These are phyloP conservation scores for Gossypium herbaceum DNA, from an alignment of 345 rosid species.

Conservation along the genomic window DNA sequence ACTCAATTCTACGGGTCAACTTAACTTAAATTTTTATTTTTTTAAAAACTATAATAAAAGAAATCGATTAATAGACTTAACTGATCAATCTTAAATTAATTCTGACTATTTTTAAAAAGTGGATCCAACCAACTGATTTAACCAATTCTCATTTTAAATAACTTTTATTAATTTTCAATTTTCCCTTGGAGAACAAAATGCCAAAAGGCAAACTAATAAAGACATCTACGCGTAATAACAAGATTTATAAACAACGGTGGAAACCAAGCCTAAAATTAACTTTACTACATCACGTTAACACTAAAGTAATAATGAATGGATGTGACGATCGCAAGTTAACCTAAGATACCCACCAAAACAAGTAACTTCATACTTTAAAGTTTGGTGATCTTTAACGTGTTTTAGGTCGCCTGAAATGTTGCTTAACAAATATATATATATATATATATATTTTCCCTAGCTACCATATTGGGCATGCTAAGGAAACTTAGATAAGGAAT, in stretches of 20 bases:
- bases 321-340: not conserved
- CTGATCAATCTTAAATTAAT: too few relatives aligned
- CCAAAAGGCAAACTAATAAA: not conserved
- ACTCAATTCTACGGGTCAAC: too few relatives aligned
- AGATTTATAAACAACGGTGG: not conserved
- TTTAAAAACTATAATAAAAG: too few relatives aligned
- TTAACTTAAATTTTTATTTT: too few relatives aligned
- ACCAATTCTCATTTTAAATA: too few relatives aligned
- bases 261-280: not conserved
- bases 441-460: not conserved
- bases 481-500: not conserved
- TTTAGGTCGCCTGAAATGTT: not conserved
- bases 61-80: too few relatives aligned
- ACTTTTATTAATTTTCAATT: too few relatives aligned
- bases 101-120: too few relatives aligned
- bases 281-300: not conserved
- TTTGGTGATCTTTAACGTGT: constrained; percentile 6
- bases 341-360: not conserved
- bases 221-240: not conserved
- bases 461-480: not conserved
- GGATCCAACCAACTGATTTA: too few relatives aligned
- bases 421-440: not conserved
- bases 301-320: not conserved
- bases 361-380: not conserved
- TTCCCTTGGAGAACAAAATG: too few relatives aligned